Conservation (phyloP, 345 rosid genomes). For the Camelina hispida region DNA sequence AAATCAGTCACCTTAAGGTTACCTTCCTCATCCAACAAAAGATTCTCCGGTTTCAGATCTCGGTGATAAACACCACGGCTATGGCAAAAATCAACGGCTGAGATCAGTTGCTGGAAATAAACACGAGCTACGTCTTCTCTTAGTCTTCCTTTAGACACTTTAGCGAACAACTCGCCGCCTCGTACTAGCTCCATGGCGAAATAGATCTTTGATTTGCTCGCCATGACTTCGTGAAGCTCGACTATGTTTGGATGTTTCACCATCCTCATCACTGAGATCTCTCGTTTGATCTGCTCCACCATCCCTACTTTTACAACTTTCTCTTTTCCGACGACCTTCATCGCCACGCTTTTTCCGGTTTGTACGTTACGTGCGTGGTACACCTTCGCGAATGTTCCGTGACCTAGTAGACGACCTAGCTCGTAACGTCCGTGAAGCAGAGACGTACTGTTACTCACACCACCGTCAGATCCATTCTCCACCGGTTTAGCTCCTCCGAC, state of each 20-base stretch:
- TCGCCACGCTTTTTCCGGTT: conserved; percentile 72
- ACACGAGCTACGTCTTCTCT: conserved; percentile 75
- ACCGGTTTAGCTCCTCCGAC: conserved; percentile 30
- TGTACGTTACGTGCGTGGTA: conserved; percentile 67
- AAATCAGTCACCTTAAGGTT: conserved; percentile 85
- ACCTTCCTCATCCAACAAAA: conserved; percentile 78
- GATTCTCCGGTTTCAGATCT: conserved; percentile 87
- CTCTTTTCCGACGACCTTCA: conserved; percentile 90
- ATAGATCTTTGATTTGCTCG: conserved; percentile 91
- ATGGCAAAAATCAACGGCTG: conserved; percentile 89
- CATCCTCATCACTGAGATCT: conserved; percentile 96
- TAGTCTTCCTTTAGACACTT: conserved; percentile 67
- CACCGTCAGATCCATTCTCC: conserved; percentile 42
- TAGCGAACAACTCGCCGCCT: conserved; percentile 85
- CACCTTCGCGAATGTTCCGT: conserved; percentile 91
- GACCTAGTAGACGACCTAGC: conserved; percentile 82
- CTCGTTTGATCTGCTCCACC: conserved; percentile 90
- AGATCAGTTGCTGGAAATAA: conserved; percentile 82
- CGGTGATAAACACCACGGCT: conserved; percentile 95
- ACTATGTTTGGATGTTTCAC: conserved; percentile 86
- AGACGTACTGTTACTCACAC: conserved; percentile 25
- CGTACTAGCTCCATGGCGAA: conserved; percentile 92
- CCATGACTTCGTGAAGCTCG: conserved; percentile 92
- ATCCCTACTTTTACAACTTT: conserved; percentile 82
- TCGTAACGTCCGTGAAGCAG: conserved; percentile 85